Evolutionary conservation across 2,329 filamentous ascomycete genomes (phyloP).

Genomic region (Microascus cirrosus): DNA sequence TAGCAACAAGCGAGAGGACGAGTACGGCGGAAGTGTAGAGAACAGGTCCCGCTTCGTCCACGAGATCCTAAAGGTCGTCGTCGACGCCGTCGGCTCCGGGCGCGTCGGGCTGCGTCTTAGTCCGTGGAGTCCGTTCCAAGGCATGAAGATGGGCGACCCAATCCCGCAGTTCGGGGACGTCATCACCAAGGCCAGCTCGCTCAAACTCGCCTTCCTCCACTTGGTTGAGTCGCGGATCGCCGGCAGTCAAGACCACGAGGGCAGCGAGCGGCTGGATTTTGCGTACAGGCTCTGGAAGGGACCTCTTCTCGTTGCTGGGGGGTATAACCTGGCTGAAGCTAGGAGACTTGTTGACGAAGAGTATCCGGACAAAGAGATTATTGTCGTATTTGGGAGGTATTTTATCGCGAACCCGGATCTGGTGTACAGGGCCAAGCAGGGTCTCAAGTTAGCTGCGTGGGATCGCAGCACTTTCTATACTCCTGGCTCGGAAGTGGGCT

Average conservation of each 20-base stretch:
- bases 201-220: constrained; percentile 50
- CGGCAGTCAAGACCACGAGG: constrained; percentile 27
- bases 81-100: constrained; percentile 33
- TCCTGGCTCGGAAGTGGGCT: constrained; percentile 8
- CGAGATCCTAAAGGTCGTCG: constrained; percentile 32
- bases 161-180: constrained; percentile 52
- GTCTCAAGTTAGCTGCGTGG: constrained; percentile 14
- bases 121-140: constrained; percentile 50
- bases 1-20: constrained; percentile 37
- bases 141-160: constrained; percentile 52
- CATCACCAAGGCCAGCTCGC: constrained; percentile 32
- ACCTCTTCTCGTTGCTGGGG: constrained; percentile 21
- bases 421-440: constrained; percentile 14
- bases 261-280: constrained; percentile 19
- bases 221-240: constrained; percentile 46
- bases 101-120: constrained; percentile 45
- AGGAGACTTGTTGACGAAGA: constrained; percentile 15
- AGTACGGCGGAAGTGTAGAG: constrained; percentile 39
- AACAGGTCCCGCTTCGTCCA: constrained; percentile 40
- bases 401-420: constrained; percentile 20
- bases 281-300: constrained; percentile 20
- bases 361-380: constrained; percentile 17
- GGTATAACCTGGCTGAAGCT: constrained; percentile 15
- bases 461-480: constrained; percentile 17
- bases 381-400: constrained; percentile 20